Base-by-base conservation (phyloP, 2,329 filamentous ascomycete genomes). In the Dryadomyces quercus-mongolicae region DNA sequence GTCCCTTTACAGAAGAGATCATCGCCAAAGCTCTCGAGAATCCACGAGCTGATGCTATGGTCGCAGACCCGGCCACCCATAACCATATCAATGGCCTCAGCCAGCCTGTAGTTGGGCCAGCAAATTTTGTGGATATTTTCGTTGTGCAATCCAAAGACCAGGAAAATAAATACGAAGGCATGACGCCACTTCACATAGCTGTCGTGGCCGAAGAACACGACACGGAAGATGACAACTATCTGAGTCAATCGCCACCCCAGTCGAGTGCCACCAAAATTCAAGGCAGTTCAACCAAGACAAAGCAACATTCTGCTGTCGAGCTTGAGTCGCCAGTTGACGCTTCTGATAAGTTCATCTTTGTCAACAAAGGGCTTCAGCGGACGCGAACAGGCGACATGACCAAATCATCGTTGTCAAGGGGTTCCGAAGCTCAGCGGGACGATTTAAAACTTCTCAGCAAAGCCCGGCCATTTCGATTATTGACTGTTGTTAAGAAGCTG, bases 111-210 rank as follows among this genome's bases (percentile, higher is more conserved):
- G 13, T 21, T 36, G 13, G 31, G n/a, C 5, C 51, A 12, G 7
- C 13, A 34, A 52, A 12, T 9, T 6, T 38, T 5, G 15, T 25
- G 8, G 42, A 16, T n/a, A 50, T 54, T 13, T 54, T 54, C n/a
- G 38, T 40, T 2, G 16, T 50, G 2, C 4, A 38, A 40, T 38
- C 40, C 38, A 54, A 46, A 25, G 52, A 46, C 18, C 7, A 42
- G 34, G 12, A 49, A 13, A 48, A 22, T 7, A n/a, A 18, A 1
- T 52, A 48, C 44, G 21, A 49, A 4, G 45, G 38, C 36, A 52
- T 52, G 49, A 55, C 54, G 8, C 49, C 54, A 20, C 54, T 55
- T 16, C 54, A 55, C 21, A 44, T 55, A 15, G 54, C 54, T 15
- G 54, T 45, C 13, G 21, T 25, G 2, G 3, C 16, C 2, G 44